phyloP scores from a whole-genome alignment of 2,329 filamentous ascomycete species.

The Fusarium succisae region DNA sequence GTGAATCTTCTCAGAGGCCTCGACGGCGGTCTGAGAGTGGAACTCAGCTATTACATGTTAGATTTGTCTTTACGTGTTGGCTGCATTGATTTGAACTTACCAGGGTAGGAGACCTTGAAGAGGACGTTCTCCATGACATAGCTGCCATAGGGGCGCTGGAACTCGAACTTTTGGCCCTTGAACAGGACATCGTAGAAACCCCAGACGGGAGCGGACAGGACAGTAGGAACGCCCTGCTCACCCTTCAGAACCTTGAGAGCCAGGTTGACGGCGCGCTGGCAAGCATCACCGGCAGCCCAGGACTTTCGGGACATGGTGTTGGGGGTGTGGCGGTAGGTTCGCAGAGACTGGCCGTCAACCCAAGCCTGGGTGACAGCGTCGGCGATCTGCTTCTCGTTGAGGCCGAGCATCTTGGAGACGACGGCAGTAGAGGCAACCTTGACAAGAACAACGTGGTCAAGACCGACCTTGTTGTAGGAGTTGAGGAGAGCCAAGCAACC shows the following conservation, averaged over 20 bases:
- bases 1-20: constrained; percentile 90
- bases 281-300: constrained; percentile 98
- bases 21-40: constrained; percentile 98
- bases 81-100: constrained; percentile 57
- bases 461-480: constrained; percentile 97
- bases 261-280: constrained; percentile 92
- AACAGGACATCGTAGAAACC: constrained; percentile 99
- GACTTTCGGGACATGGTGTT: constrained; percentile 99
- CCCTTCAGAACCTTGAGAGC: constrained; percentile 91
- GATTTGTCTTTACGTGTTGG: neutral
- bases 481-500: constrained; percentile 96
- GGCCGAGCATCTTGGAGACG: constrained; percentile 92
- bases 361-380: constrained; percentile 97
- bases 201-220: constrained; percentile 92
- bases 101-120: constrained; percentile 99
- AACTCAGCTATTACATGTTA: constrained; percentile 74
- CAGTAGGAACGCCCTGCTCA: constrained; percentile 89
- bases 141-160: constrained; percentile 95
- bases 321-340: constrained; percentile 95
- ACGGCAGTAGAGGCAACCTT: constrained; percentile 97
- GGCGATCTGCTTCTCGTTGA: constrained; percentile 89
- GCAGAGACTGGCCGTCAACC: constrained; percentile 94
- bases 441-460: constrained; percentile 97
- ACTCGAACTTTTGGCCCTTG: constrained; percentile 94
- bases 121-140: constrained; percentile 99